Percentiles rank a stretch among this genome's conserved stretches.
These are phyloP conservation scores for Alternaria rosae DNA, from an alignment of 2,329 filamentous ascomycete species.

Conservation along the genomic window DNA sequence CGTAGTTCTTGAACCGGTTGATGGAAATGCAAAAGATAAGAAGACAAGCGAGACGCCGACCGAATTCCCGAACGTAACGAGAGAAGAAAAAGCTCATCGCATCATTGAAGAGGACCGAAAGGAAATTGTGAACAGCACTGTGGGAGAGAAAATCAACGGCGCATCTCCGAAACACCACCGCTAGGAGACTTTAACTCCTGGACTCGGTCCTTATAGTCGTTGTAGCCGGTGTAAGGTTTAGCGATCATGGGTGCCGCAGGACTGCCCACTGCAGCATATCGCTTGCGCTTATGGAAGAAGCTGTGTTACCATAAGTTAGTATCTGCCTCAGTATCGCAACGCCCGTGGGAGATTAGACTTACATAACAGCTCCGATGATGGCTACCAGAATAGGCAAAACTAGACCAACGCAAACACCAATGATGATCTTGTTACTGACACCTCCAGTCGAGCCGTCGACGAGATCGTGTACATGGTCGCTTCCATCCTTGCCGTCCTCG, in stretches of 20 bases:
- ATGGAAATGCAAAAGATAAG: background rate
- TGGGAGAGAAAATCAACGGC: background rate
- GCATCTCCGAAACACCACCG: background rate
- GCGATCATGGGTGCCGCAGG: background rate
- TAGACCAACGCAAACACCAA: constrained; percentile 59
- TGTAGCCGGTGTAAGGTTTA: background rate
- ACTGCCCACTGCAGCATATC: background rate
- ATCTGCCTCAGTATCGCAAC: background rate
- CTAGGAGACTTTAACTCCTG: background rate
- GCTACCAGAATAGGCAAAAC: constrained; percentile 52
- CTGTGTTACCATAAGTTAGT: background rate
- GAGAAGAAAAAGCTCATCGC: background rate
- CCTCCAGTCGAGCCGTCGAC: constrained; percentile 41
- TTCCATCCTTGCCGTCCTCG: background rate
- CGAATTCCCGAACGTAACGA: background rate
- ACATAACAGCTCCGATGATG: constrained; percentile 18
- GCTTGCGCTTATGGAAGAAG: background rate
- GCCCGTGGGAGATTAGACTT: background rate
- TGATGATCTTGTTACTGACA: constrained; percentile 56
- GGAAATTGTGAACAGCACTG: background rate
- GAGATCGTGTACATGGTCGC: background rate
- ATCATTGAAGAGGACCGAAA: background rate
- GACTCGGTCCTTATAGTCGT: background rate
- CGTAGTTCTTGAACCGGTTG: background rate
- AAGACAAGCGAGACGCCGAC: background rate